Conservation (phyloP, 2,329 filamentous ascomycete genomes). For the Colletotrichum sp. region DNA sequence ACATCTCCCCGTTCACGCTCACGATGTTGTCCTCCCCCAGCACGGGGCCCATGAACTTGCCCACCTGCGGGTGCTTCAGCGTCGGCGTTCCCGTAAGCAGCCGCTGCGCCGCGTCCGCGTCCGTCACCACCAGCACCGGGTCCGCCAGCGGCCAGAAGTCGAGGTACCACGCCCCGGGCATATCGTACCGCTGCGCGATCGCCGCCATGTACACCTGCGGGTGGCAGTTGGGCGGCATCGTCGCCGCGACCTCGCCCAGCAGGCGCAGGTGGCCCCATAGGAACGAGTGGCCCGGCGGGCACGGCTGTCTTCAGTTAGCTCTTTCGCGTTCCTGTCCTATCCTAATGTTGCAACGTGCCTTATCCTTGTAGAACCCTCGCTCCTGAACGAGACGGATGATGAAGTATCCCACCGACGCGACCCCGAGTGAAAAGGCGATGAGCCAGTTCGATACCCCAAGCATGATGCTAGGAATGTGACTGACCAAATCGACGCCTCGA, state of each 20-base stretch:
- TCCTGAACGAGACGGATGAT: background rate
- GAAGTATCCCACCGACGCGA: constrained; percentile 1
- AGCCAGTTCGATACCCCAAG: background rate
- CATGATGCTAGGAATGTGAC: background rate
- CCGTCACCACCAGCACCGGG: constrained; percentile 27
- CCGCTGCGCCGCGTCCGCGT: constrained; percentile 27
- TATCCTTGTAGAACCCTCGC: constrained; percentile 5
- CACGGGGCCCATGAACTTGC: constrained; percentile 23
- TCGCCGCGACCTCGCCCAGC: constrained; percentile 12
- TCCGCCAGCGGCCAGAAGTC: constrained; percentile 31
- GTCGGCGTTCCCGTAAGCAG: constrained; percentile 23
- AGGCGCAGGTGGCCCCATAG: constrained; percentile 25
- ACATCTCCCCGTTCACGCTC: constrained; percentile 27
- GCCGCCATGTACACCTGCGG: constrained; percentile 25
- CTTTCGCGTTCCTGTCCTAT: background rate
- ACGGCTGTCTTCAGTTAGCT: background rate
- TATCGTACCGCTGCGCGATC: constrained; percentile 21
- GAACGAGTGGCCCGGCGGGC: constrained; percentile 21
- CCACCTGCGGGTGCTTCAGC: constrained; percentile 18
- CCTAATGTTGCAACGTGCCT: background rate
- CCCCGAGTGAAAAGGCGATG: background rate
- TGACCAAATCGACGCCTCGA: too few relatives aligned
- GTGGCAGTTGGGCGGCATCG: constrained; percentile 25
- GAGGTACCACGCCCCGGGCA: constrained; percentile 35
- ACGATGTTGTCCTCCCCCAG: constrained; percentile 25